Conservation (phyloP, 176 grass and related monocot genomes). For the Eremochloa ophiuroides region DNA sequence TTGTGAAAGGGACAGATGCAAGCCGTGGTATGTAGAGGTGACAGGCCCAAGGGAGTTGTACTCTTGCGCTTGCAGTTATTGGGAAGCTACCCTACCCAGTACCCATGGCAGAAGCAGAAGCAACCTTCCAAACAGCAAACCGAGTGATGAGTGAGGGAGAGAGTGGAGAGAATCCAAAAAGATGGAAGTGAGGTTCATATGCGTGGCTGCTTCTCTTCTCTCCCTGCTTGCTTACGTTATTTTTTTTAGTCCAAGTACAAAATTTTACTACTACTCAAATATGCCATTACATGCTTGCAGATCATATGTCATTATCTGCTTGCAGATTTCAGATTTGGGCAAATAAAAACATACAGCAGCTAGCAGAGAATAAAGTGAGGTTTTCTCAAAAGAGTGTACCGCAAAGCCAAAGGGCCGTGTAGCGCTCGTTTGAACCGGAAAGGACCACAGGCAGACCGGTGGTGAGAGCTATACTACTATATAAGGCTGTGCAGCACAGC, state of each 20-base stretch:
- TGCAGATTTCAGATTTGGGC: not conserved
- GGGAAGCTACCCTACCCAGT: constrained; percentile 27
- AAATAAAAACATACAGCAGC: not conserved
- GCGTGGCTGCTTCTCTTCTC: constrained; percentile 7
- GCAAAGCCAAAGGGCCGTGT: not conserved
- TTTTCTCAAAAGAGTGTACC: not conserved
- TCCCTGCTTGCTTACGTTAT: not conserved
- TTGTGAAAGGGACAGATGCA: constrained; percentile 15
- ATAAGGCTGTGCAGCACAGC: constrained; percentile 10
- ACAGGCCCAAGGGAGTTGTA: constrained; percentile 25
- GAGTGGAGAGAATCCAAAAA: constrained; percentile 13
- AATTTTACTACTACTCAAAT: not conserved
- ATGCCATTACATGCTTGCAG: too few relatives aligned
- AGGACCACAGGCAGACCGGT: constrained; percentile 2
- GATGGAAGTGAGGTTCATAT: constrained; percentile 14
- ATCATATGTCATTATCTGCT: not conserved
- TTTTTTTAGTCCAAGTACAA: too few relatives aligned
- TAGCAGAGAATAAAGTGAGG: not conserved
- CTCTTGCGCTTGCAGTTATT: constrained; percentile 33
- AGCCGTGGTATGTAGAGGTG: not conserved
- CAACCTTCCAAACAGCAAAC: constrained; percentile 27
- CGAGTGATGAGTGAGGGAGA: not conserved
- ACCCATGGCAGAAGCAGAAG: constrained; percentile 17
- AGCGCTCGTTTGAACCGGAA: not conserved
- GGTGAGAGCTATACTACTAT: not conserved